Evolutionary conservation across 2,329 filamentous ascomycete genomes (phyloP), one percentile per base, ranked within the genome.

Genomic region (Arthrobotrys megalospora): DNA sequence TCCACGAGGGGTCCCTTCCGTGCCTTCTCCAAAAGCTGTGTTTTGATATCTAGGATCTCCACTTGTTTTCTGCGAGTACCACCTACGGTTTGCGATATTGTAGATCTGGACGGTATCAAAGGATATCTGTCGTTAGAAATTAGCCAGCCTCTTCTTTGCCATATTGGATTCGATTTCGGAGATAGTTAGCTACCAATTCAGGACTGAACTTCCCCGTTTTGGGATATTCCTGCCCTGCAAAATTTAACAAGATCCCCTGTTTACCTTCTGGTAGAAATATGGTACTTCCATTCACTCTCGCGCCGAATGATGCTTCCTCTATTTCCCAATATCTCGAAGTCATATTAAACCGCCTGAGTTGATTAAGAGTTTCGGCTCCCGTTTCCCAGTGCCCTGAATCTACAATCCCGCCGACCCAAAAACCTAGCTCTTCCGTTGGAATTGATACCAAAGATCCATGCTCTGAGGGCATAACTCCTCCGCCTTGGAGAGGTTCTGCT

Each of bases 21-120:
- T 3, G n/a, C 48, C n/a, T 7, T 6, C n/a, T 12, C 5, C 32
- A 6, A 6, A 21, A 1, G n/a, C 8, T n/a, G 7, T 16, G 19
- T 38, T 41, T 6, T 28, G 5, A 10, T 45, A 34, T 6, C 19
- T 65, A 1, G 38, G 6, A 14, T 73, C 69, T 12, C 47, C 48
- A 24, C 24, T 66, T 7, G 69, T 66, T 12, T 21, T 21, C 16
- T 73, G 69, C 11, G n/a, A 16, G 28, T 55, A 19, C 69, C 69
- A 73, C 19, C 34, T 47, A 16, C 24, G 60, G 14, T 16, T 50
- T 16, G 60, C 60, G 7, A 73, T 60, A 16, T 73, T 60, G 14
- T 73, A 73, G 45, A 73, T 48, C 16, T 50, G 36, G 8, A 73
- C 41, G 21, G 47, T 28, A 2, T 58, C n/a, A 2, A 73, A 14